Evolutionary conservation across 345 rosid species (phyloP).

Genomic region (Viola odorata): DNA sequence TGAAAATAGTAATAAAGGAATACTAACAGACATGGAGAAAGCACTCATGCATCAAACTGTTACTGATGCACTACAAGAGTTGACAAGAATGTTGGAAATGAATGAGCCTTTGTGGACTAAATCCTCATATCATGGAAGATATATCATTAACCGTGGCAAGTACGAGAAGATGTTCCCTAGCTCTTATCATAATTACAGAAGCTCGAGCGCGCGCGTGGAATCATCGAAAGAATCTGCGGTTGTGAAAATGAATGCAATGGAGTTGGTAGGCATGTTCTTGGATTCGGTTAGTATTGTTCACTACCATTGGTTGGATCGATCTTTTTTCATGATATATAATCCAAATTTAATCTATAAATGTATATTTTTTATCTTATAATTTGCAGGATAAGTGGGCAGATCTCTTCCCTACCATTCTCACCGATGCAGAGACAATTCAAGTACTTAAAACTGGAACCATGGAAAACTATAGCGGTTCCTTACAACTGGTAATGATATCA

Average conservation of each 20-base stretch:
- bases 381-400: slow-evolving; percentile 56
- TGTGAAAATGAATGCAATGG: slow-evolving; percentile 35
- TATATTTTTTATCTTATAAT: neutral
- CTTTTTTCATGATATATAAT: too few relatives aligned
- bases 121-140: slow-evolving; percentile 28
- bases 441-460: slow-evolving; percentile 28
- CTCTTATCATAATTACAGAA: slow-evolving; percentile 25
- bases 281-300: slow-evolving; percentile 40
- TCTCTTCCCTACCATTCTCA: slow-evolving; percentile 64
- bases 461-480: slow-evolving; percentile 29
- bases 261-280: slow-evolving; percentile 40
- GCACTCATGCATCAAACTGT: slow-evolving; percentile 36
- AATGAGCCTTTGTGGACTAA: slow-evolving; percentile 56
- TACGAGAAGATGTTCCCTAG: slow-evolving; percentile 37
- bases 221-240: slow-evolving; percentile 48
- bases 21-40: slow-evolving; percentile 31
- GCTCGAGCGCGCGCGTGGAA: slow-evolving; percentile 40
- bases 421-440: slow-evolving; percentile 39
- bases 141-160: slow-evolving; percentile 28
- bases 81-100: slow-evolving; percentile 32
- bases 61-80: slow-evolving; percentile 45
- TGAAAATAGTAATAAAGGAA: slow-evolving; percentile 1
- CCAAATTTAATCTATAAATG: too few relatives aligned
- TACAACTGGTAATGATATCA: slow-evolving; percentile 57
- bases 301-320: too few relatives aligned